Conservation (phyloP, 495 filamentous ascomycete species). For the Podospora bellae-mahoneyi region DNA sequence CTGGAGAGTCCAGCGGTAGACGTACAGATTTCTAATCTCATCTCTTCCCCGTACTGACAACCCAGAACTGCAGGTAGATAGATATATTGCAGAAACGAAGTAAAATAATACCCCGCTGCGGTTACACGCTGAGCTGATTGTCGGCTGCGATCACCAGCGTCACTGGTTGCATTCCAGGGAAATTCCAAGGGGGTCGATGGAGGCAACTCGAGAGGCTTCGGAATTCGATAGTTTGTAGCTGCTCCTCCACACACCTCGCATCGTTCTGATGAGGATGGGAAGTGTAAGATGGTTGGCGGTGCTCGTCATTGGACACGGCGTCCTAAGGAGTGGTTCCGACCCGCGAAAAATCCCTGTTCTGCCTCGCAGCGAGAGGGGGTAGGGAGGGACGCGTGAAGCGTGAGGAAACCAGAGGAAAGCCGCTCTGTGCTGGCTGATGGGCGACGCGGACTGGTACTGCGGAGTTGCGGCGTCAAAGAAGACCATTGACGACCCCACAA, state of each 20-base stretch:
- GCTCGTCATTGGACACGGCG: constrained; percentile 28
- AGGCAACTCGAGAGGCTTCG: constrained; percentile 13
- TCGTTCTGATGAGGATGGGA: constrained; percentile 29
- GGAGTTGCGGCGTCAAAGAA: constrained; percentile 15
- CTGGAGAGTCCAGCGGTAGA: constrained; percentile 21
- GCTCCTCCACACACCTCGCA: constrained; percentile 29
- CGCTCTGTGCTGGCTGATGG: constrained; percentile 6
- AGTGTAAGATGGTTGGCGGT: constrained; percentile 23
- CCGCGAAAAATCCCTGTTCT: constrained; percentile 17
- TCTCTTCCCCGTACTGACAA: constrained; percentile 4
- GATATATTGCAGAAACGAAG: constrained; percentile 22
- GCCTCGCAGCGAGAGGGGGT: not conserved
- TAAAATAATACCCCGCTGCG: constrained; percentile 20
- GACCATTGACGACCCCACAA: constrained; percentile 26
- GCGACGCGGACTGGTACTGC: constrained; percentile 13
- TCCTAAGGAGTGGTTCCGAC: constrained; percentile 26
- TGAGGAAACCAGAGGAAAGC: constrained; percentile 9
- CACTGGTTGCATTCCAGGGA: not conserved
- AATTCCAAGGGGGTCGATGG: not conserved
- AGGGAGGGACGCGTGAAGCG: constrained; percentile 11
- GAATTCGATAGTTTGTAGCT: constrained; percentile 28
- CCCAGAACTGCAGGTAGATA: constrained; percentile 16
- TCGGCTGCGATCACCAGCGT: constrained; percentile 7
- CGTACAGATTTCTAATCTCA: constrained; percentile 23
- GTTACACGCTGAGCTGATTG: constrained; percentile 16